Evolutionary conservation across 1,284 basidiomycete species (phyloP), one percentile per base, ranked within the genome.

Genomic region (Pseudozyma tsukubaensis): DNA sequence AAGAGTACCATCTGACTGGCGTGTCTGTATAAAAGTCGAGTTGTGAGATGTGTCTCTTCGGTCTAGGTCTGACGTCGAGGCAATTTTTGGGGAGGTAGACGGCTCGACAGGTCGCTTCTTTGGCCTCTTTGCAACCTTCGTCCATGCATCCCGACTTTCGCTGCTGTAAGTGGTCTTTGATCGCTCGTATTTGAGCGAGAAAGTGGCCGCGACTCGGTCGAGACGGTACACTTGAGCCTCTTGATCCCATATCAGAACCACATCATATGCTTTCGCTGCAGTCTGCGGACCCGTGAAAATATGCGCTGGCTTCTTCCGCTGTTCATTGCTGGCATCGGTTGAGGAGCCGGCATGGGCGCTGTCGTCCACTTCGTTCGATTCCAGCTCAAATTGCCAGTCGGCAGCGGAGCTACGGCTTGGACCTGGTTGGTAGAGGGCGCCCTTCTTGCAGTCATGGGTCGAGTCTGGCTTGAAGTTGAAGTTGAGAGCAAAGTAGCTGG

Each of bases 401-500:
- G 72, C 63, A 12, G 39, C 56, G 29, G 12, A 35, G n/a, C n/a
- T 61, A 10, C 59, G 59, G 21, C 49, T 37, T 1, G 50, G 21
- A 0, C 51, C 52, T 1, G 62, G 63, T 36, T 63, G 58, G 16
- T 54, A 63, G 1, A 74, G 63, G 12, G 67, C 67, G 18, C 67
- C 72, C 13, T 36, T 51, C n/a, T 37, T 58, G 57, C 66, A 66
- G 8, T 70, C 66, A 18, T 65, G 53, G 0, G 63, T 58, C 6
- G 67, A 70, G 47, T 74, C 67, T 1, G 72, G 72, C 59, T 74
- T 74, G 60, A 74, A 74, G 59, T 74, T 74, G 59, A 70, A 74
- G 53, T 61, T 66, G 18, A 74, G 43, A 0, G 72, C 59, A 10
- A 70, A 61, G 45, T 63, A 61, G 47, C 37, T 51, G 4, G 67